phyloP scores from a whole-genome alignment of 495 filamentous ascomycete species.

The Xylaria telfairii region DNA sequence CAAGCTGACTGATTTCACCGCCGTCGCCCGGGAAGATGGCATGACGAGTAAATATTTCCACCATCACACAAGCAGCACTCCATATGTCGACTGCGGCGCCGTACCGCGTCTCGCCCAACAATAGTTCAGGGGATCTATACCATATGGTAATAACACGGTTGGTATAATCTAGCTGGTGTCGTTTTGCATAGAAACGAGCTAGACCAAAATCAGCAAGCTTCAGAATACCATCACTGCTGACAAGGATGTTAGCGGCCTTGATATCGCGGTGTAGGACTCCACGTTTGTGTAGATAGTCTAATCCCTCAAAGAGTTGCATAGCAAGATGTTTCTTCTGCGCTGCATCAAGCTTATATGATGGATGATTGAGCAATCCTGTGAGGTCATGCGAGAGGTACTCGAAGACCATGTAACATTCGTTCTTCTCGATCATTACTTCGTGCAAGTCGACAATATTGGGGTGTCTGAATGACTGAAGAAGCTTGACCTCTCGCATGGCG shows the following conservation, averaged over 20 bases:
- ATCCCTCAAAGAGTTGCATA: conserved; percentile 90
- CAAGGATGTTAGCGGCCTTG: conserved; percentile 92
- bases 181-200: conserved; percentile 96
- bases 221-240: conserved; percentile 84
- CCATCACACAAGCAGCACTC: conserved; percentile 95
- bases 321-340: conserved; percentile 94
- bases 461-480: conserved; percentile 92
- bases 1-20: conserved; percentile 91
- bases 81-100: conserved; percentile 96
- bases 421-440: conserved; percentile 98
- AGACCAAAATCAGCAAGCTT: conserved; percentile 97
- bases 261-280: conserved; percentile 96
- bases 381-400: conserved; percentile 95
- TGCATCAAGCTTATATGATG: conserved; percentile 83
- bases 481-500: conserved; percentile 93
- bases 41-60: conserved; percentile 94
- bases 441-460: conserved; percentile 84
- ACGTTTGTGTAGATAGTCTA: conserved; percentile 91
- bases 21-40: conserved; percentile 97
- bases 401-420: conserved; percentile 99
- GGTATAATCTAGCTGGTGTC: conserved; percentile 92
- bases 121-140: conserved; percentile 92
- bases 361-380: conserved; percentile 81
- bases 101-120: conserved; percentile 93
- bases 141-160: conserved; percentile 98